Evolutionary conservation across 306 rosid genomes (phyloP).

Genomic region (Prunus padus): DNA sequence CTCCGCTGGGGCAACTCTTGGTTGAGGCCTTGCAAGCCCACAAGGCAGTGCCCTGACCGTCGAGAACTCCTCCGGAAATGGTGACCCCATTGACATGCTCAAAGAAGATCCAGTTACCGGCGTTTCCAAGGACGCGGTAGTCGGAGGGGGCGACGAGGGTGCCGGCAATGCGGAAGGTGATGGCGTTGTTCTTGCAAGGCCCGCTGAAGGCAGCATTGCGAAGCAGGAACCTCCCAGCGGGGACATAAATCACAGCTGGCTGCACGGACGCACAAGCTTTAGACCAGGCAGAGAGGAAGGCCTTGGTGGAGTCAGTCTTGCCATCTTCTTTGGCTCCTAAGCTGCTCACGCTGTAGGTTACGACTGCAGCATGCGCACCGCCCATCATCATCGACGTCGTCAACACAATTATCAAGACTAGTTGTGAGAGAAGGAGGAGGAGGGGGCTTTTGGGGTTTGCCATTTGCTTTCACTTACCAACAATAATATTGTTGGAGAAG

Average conservation of each 20-base stretch:
- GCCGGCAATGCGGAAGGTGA: conserved; percentile 39
- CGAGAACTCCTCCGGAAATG: conserved; percentile 41
- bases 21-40: conserved; percentile 53
- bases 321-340: conserved; percentile 42
- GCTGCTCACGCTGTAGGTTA: conserved; percentile 27
- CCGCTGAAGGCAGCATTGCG: conserved; percentile 36
- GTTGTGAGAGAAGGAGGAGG: background rate
- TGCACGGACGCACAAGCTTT: conserved; percentile 38
- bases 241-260: conserved; percentile 39
- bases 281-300: conserved; percentile 39
- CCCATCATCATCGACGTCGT: background rate
- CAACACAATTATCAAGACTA: no score
- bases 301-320: conserved; percentile 33
- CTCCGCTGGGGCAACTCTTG: conserved; percentile 47
- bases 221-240: conserved; percentile 40
- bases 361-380: background rate
- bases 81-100: conserved; percentile 37
- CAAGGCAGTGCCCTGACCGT: conserved; percentile 45
- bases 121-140: conserved; percentile 35
- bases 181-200: conserved; percentile 36
- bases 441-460: conserved; percentile 13
- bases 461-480: background rate
- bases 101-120: conserved; percentile 40
- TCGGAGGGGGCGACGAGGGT: conserved; percentile 46
- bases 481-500: no score